Evolutionary conservation across 2,329 filamentous ascomycete genomes (phyloP).

Genomic region (Ophiostoma ulmi): DNA sequence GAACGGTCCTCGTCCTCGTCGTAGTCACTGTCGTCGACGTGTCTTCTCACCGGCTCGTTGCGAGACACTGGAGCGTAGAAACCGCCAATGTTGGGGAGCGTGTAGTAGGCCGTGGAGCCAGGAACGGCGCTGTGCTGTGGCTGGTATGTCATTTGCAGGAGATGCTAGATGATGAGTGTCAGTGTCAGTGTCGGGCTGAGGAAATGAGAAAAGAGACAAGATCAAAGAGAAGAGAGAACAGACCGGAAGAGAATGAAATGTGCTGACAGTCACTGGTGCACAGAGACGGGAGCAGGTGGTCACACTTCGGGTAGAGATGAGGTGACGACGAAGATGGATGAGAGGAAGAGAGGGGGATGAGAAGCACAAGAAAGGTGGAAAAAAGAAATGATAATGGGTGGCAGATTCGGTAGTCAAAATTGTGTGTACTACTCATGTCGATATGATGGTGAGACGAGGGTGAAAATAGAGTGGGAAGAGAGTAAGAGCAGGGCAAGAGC

Average conservation of each 20-base stretch:
- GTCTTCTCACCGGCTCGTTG: not conserved
- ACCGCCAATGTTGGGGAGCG: slow-evolving; percentile 15
- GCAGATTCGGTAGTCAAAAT: not conserved
- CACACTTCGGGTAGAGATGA: not conserved
- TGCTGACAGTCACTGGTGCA: not conserved
- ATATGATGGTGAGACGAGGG: not conserved
- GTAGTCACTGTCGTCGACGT: not conserved
- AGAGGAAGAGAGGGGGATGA: not conserved
- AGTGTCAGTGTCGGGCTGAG: not conserved
- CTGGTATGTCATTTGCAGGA: not conserved
- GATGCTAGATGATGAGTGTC: not conserved
- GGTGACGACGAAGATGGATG: not conserved
- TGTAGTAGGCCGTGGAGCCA: slow-evolving; percentile 18
- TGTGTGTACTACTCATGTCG: not conserved
- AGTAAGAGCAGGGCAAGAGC: not conserved
- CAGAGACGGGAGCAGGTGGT: slow-evolving; percentile 10
- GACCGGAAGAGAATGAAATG: not conserved
- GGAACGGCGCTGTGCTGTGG: slow-evolving; percentile 10
- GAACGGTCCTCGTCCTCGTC: not conserved
- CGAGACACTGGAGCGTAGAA: slow-evolving; percentile 21
- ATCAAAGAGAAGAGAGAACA: not conserved
- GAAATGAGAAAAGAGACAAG: not conserved
- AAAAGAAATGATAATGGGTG: not conserved
- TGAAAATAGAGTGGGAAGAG: not conserved
- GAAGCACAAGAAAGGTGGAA: not conserved